These are phyloP conservation scores for Pyricularia pennisetigena DNA, from an alignment of 2,329 filamentous ascomycete species.

Conservation along the genomic window DNA sequence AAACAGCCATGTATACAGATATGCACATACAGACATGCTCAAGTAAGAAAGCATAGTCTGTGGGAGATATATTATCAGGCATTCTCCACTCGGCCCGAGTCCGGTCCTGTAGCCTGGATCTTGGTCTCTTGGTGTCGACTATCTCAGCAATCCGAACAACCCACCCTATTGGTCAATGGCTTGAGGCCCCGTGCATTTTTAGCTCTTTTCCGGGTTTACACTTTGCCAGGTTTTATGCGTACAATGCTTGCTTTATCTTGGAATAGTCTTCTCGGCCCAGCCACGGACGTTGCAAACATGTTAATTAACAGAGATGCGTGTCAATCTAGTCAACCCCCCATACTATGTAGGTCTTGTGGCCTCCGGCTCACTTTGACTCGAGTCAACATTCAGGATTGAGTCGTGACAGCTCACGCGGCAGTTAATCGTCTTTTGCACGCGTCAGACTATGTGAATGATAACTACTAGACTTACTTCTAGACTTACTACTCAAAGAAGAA, in stretches of 20 bases:
- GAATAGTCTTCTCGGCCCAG: not conserved
- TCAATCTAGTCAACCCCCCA: not conserved
- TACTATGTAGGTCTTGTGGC: not conserved
- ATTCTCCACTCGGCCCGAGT: not conserved
- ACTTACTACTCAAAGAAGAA: too few species aligned
- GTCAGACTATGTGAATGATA: too few species aligned
- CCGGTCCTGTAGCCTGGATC: too few species aligned
- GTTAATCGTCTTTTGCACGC: too few species aligned
- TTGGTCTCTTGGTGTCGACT: not conserved
- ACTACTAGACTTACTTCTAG: too few species aligned
- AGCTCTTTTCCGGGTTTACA: not conserved
- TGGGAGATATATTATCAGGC: not conserved
- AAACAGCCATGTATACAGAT: not conserved
- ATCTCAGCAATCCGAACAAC: not conserved
- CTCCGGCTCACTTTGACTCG: not conserved
- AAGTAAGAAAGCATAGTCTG: not conserved
- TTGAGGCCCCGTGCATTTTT: not conserved
- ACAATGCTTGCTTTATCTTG: not conserved
- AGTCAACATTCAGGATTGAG: not conserved
- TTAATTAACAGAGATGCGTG: not conserved
- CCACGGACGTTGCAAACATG: not conserved
- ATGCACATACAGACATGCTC: not conserved
- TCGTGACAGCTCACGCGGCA: not conserved
- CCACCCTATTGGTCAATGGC: not conserved
- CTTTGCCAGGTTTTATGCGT: not conserved